Evolutionary conservation across 2,329 filamentous ascomycete species (phyloP).

Genomic region (Ophiostoma australiae): DNA sequence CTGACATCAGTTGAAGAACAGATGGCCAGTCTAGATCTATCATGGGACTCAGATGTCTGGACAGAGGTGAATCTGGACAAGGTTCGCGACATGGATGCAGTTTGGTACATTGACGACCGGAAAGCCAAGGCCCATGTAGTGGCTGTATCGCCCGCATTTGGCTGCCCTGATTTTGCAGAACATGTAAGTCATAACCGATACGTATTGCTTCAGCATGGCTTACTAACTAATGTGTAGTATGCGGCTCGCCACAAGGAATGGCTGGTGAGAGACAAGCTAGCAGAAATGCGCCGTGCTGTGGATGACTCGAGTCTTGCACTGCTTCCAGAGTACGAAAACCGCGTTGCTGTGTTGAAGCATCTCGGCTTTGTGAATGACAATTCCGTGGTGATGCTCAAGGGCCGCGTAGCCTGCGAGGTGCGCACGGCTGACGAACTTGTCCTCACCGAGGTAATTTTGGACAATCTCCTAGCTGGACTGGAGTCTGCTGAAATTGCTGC

Average conservation of each 20-base stretch:
- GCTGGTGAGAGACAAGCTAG: conserved; percentile 91
- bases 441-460: conserved; percentile 89
- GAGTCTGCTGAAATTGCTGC: conserved; percentile 96
- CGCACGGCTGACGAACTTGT: conserved; percentile 96
- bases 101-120: conserved; percentile 72
- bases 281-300: conserved; percentile 77
- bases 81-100: conserved; percentile 75
- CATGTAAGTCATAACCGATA: conserved; percentile 58
- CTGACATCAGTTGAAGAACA: conserved; percentile 45
- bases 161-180: conserved; percentile 76
- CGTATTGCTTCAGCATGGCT: background rate
- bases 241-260: conserved; percentile 96
- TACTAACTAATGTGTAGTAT: background rate
- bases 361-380: conserved; percentile 86
- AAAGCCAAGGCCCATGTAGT: conserved; percentile 56
- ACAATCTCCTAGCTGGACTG: conserved; percentile 92
- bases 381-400: conserved; percentile 87
- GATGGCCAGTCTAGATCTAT: conserved; percentile 62
- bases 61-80: conserved; percentile 77
- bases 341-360: conserved; percentile 85
- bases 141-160: conserved; percentile 59
- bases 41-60: conserved; percentile 72
- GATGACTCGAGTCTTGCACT: conserved; percentile 96
- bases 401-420: conserved; percentile 97
- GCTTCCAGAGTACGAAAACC: conserved; percentile 92